A percentile compares a stretch with the other conserved stretches of the same genome.
These are phyloP conservation scores for Phyllosticta ampelicida DNA, from an alignment of 2,329 filamentous ascomycete species.

Conservation along the genomic window DNA sequence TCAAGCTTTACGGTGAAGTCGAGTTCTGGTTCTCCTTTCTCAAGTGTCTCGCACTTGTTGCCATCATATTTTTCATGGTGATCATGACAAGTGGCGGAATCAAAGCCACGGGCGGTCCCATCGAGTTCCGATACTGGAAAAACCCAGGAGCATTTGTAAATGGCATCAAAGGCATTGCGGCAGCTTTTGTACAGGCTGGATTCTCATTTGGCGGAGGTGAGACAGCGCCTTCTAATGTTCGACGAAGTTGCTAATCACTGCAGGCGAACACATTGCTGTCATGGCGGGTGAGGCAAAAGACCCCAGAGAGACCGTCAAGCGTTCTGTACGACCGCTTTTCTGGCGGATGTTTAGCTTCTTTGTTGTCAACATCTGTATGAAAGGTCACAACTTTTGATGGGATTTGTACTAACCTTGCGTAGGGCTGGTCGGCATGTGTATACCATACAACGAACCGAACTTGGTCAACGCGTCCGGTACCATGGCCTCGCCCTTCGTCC, in stretches of 20 bases:
- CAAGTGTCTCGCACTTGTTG: constrained; percentile 31
- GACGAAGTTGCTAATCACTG: constrained; percentile 33
- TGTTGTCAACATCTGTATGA: constrained; percentile 33
- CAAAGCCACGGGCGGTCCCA: constrained; percentile 41
- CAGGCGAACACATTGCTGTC: constrained; percentile 47
- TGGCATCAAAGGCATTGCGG: constrained; percentile 7
- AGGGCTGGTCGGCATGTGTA: constrained; percentile 44
- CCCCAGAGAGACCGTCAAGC: constrained; percentile 55
- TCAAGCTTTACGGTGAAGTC: constrained; percentile 26
- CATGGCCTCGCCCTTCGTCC: constrained; percentile 49
- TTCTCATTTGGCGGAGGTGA: constrained; percentile 31
- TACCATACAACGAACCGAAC: constrained; percentile 39
- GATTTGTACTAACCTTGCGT: neutral
- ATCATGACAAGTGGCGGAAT: constrained; percentile 30
- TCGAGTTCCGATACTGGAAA: constrained; percentile 59
- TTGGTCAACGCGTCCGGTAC: constrained; percentile 35
- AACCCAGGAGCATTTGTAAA: constrained; percentile 34
- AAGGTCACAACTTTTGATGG: neutral
- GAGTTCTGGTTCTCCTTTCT: constrained; percentile 39
- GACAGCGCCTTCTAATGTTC: neutral
- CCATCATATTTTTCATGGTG: constrained; percentile 28
- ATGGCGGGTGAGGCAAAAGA: constrained; percentile 56
- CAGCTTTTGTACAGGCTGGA: constrained; percentile 37
- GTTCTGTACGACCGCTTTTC: constrained; percentile 37
- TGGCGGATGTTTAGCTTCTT: constrained; percentile 37